Evolutionary conservation across 2,329 filamentous ascomycete species (phyloP), one percentile per base, ranked within the genome.

Genomic region (Domatiomyces globalis): DNA sequence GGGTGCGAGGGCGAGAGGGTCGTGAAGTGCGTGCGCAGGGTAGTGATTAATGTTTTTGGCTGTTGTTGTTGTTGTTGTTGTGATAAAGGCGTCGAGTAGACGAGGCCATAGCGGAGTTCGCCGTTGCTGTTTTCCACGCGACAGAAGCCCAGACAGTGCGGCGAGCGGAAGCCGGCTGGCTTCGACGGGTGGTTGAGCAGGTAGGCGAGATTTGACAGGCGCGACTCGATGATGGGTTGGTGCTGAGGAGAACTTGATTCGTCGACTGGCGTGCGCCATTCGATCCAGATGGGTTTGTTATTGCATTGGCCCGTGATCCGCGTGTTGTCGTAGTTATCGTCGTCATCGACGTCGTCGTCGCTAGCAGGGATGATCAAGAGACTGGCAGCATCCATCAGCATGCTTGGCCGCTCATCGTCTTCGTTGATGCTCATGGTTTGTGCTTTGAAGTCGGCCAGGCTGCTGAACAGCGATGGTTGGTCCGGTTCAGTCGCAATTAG

Each of bases 101-200:
- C 68, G 17, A 80, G 68, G 2, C 76, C 77, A 12, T 77, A 72
- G 10, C 73, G 70, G 46, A 65, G 61, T 6, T 25, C 22, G 50
- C 69, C 69, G 45, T 70, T 57, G 17, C 53, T 46, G 7, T 59
- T 56, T 7, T 63, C 66, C 56, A 73, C 71, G 59, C 74, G 67
- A 45, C 75, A 74, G 60, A 72, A 76, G 5, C 74, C 75, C 0
- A 76, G 62, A 51, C 75, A 77, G 44, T 73, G 70, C 2, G 73
- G 74, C 2, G 73, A 72, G 12, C 72, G 63, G 54, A 77, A 77
- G 0, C 71, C 69, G 46, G 71, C 67, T 1, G 73, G 73, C 46
- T 75, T 75, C 1, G 72, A 69, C 4, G 61, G 66, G 54, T 73
- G 69, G 51, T 73, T 69, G 5, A 77, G 64, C 17, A 77, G 60